These are phyloP conservation scores for Calonectria crousiana DNA, from an alignment of 2,329 filamentous ascomycete genomes.

Conservation along the genomic window DNA sequence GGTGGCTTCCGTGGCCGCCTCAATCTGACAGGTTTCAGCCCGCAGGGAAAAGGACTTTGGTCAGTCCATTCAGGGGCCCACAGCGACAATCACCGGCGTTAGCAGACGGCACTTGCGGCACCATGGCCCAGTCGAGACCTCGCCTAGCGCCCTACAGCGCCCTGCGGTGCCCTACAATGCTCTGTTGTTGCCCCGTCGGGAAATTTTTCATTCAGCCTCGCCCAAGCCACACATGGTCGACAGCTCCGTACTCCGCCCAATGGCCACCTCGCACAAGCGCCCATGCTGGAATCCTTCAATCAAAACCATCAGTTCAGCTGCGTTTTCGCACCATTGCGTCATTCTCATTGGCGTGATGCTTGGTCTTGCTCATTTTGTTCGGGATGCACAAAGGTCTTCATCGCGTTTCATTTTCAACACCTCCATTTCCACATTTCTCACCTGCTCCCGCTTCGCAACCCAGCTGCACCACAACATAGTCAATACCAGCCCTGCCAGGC, in stretches of 20 bases:
- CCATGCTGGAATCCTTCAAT: not conserved
- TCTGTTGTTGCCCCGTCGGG: not conserved
- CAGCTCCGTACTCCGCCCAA: not conserved
- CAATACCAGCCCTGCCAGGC: not conserved
- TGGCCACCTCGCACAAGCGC: not conserved
- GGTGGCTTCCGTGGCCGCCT: not conserved
- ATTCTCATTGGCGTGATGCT: not conserved
- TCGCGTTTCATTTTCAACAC: not conserved
- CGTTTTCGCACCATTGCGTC: not conserved
- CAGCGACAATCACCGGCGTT: not conserved
- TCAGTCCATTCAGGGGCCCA: not conserved
- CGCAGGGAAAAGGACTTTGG: not conserved
- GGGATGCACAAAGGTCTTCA: not conserved
- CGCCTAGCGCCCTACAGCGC: not conserved
- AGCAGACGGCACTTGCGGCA: not conserved
- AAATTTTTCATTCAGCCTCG: slow-evolving; percentile 1
- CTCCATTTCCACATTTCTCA: not conserved
- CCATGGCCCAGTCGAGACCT: not conserved
- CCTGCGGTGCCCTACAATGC: not conserved
- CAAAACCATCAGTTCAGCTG: not conserved
- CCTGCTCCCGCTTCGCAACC: not conserved
- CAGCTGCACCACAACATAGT: not conserved
- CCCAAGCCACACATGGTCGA: not conserved
- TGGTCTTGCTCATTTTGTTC: not conserved
- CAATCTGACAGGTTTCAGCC: not conserved